Conservation (phyloP, 106 monocot species). For the Alisma plantagoaquatica region DNA sequence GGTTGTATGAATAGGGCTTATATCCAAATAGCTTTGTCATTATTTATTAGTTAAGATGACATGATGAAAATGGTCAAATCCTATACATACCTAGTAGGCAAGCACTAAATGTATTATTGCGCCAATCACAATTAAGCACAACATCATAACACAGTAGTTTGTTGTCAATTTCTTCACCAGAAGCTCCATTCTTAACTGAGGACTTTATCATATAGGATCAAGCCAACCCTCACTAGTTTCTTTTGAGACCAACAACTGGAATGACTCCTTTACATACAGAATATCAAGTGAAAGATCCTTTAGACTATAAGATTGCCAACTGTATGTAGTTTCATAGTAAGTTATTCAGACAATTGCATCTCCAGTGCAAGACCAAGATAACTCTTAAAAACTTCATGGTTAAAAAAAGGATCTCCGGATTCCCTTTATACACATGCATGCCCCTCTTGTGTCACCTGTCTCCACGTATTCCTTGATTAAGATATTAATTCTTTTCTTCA, state of each 20-base stretch:
- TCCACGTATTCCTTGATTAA: constrained; percentile 60
- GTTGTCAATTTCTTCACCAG: constrained; percentile 19
- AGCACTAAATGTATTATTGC: too few relatives aligned
- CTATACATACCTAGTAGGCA: too few relatives aligned
- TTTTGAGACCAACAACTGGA: constrained; percentile 37
- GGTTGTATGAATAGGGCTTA: too few relatives aligned
- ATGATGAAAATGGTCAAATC: too few relatives aligned
- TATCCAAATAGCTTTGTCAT: too few relatives aligned
- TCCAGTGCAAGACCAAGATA: constrained; percentile 57
- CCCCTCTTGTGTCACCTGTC: constrained; percentile 60
- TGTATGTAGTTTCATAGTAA: constrained; percentile 45
- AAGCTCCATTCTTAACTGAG: constrained; percentile 11
- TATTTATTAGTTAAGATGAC: too few relatives aligned
- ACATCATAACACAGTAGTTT: too few relatives aligned
- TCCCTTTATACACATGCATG: constrained; percentile 72
- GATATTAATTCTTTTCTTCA: constrained; percentile 61
- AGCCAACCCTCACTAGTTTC: constrained; percentile 59
- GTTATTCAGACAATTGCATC: constrained; percentile 29
- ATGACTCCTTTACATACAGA: constrained; percentile 50
- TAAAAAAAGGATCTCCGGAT: constrained; percentile 68
- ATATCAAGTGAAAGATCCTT: constrained; percentile 78
- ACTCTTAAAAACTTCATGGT: constrained; percentile 84
- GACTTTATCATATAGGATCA: constrained; percentile 32
- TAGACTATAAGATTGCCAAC: constrained; percentile 49
- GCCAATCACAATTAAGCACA: too few relatives aligned